A percentile compares a stretch with the other conserved stretches of the same genome.
Evolutionary conservation across 2,329 filamentous ascomycete species (phyloP).

Genomic region (Pyrenophora seminiperda): DNA sequence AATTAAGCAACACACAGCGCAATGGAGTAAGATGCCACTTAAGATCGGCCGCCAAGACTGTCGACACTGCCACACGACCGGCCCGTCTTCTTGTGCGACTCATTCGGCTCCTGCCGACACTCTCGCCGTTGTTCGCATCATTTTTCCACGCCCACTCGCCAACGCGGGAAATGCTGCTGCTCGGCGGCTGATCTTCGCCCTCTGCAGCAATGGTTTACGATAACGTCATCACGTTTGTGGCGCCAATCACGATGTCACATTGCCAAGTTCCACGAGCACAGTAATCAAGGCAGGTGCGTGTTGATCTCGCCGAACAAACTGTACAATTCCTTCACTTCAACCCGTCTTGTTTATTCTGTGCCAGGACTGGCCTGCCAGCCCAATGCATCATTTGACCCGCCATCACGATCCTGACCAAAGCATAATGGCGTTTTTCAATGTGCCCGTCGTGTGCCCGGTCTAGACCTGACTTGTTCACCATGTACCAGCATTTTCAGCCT

Average conservation of each 20-base stretch:
- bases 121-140: constrained; percentile 4
- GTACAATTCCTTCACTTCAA: constrained; percentile 25
- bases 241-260: constrained; percentile 23
- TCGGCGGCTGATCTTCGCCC: constrained; percentile 16
- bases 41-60: constrained; percentile 8
- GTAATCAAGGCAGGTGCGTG: constrained; percentile 20
- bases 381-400: constrained; percentile 10
- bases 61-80: constrained; percentile 1
- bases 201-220: constrained; percentile 4
- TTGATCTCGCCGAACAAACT: constrained; percentile 40
- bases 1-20: constrained; percentile 16
- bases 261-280: constrained; percentile 24
- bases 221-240: constrained; percentile 28
- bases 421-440: constrained; percentile 14
- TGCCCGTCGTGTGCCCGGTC: constrained; percentile 22
- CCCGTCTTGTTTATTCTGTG: constrained; percentile 15
- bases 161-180: constrained; percentile 4
- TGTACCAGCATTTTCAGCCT: constrained; percentile 6
- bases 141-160: constrained; percentile 9
- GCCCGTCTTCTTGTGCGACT: not conserved
- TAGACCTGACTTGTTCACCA: constrained; percentile 17
- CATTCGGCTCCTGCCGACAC: constrained; percentile 11
- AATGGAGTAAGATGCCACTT: constrained; percentile 5
- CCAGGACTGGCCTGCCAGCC: constrained; percentile 13
- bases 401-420: constrained; percentile 5